Conservation (phyloP, 78 protist genomes). For the Anaeramoeba ignava region DNA sequence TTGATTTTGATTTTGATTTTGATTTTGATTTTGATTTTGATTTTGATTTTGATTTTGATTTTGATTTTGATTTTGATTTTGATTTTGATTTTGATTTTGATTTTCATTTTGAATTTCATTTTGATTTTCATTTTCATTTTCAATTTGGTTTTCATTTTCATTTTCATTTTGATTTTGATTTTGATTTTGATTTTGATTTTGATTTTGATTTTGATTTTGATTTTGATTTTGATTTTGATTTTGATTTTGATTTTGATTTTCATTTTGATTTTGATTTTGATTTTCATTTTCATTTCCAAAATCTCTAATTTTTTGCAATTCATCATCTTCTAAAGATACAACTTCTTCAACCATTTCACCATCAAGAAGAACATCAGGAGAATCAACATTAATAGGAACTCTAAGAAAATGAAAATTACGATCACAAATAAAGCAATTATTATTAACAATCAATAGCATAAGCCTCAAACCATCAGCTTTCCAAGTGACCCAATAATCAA, state of each 20-base stretch:
- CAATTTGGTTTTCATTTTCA: background rate
- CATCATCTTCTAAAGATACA: no score
- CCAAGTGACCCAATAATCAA: background rate
- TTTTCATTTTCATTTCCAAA: background rate
- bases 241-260: background rate
- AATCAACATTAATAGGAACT: background rate
- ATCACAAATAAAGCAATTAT: background rate
- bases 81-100: background rate
- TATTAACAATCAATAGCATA: background rate
- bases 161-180: background rate
- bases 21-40: background rate
- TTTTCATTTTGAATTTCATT: background rate
- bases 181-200: background rate
- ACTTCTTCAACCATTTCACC: conserved; percentile 3
- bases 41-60: background rate
- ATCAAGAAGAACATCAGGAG: background rate
- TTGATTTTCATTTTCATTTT: background rate
- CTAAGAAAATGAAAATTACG: background rate
- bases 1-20: background rate
- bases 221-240: background rate
- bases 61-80: background rate
- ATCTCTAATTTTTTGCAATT: background rate
- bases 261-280: background rate
- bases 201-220: background rate
- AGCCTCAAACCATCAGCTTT: background rate